Evolutionary conservation across 176 grass and related monocot genomes (phyloP).

Genomic region (Eremochloa ophiuroides): DNA sequence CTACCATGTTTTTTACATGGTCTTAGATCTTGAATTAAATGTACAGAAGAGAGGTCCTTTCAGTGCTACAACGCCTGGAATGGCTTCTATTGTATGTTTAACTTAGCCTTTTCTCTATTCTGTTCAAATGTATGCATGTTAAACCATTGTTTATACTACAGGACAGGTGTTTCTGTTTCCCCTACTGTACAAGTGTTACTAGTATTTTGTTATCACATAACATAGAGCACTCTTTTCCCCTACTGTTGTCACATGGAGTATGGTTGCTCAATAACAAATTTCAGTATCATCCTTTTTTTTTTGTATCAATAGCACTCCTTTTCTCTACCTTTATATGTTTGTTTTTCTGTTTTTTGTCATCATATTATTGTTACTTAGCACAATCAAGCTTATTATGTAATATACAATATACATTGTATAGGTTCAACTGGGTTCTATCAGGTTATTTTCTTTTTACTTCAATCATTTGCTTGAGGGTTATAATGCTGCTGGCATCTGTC

Average conservation of each 20-base stretch:
- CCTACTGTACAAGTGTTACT: background rate
- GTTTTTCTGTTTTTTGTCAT: background rate
- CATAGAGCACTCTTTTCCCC: background rate
- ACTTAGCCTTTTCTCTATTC: background rate
- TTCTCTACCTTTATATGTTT: background rate
- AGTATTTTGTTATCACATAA: background rate
- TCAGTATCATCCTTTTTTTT: background rate
- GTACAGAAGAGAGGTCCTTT: background rate
- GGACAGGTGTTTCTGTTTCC: background rate
- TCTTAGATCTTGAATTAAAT: background rate
- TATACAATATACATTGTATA: background rate
- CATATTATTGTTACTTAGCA: background rate
- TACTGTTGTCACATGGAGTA: background rate
- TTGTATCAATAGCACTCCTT: background rate
- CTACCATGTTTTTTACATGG: background rate
- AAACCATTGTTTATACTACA: background rate
- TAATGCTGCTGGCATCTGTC: background rate
- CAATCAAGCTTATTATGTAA: background rate
- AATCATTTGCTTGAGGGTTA: slow-evolving; percentile 3
- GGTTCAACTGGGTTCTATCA: background rate
- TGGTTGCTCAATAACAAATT: background rate
- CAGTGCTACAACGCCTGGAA: background rate
- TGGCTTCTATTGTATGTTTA: background rate
- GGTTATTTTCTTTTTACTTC: slow-evolving; percentile 17
- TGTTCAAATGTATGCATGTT: background rate